phyloP scores from a whole-genome alignment of 306 rosid species.

The Prinsepia uniflora region DNA sequence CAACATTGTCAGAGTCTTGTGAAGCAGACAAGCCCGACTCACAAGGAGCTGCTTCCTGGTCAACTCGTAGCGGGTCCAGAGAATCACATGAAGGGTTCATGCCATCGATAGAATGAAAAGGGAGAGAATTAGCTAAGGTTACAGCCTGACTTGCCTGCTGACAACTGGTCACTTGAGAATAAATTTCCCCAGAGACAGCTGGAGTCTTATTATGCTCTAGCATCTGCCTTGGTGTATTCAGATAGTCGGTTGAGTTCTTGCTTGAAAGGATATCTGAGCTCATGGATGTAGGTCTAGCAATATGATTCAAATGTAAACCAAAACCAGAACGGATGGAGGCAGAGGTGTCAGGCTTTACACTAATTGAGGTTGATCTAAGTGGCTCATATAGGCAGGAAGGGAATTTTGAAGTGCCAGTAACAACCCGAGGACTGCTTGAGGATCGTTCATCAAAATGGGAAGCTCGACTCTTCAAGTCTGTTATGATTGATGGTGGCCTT shows the following conservation, averaged over 20 bases:
- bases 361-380: constrained; percentile 1
- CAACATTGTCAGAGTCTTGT: constrained; percentile 11
- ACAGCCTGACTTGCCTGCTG: constrained; percentile 15
- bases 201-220: background rate
- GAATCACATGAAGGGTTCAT: constrained; percentile 6
- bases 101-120: background rate
- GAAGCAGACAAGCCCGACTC: constrained; percentile 4
- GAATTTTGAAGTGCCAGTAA: background rate
- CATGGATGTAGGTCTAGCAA: constrained; percentile 8
- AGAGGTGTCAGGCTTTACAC: constrained; percentile 7
- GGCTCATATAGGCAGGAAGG: constrained; percentile 3
- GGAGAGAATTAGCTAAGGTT: background rate
- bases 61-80: background rate
- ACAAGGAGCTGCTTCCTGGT: constrained; percentile 17
- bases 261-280: constrained; percentile 2
- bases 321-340: background rate
- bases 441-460: background rate
- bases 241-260: background rate
- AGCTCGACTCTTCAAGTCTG: constrained; percentile 7
- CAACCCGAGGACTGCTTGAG: constrained; percentile 1
- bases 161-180: constrained; percentile 6
- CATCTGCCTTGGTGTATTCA: background rate
- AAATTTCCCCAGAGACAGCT: background rate
- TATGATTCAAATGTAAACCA: constrained; percentile 23
- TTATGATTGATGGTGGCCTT: background rate